Conservation (phyloP, 306 rosid genomes). For the Cotoneaster glaucophyllus region DNA sequence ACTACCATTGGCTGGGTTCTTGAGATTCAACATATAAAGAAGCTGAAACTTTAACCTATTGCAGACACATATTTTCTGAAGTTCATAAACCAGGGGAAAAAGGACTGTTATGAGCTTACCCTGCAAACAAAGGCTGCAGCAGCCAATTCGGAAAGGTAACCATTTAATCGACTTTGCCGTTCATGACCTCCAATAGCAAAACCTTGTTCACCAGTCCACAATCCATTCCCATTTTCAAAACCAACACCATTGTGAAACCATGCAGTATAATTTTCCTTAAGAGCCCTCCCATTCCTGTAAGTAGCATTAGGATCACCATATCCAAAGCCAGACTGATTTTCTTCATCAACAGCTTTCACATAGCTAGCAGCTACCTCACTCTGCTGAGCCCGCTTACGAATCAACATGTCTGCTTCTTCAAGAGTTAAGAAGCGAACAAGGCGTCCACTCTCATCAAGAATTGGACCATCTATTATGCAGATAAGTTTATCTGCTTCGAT, state of each 20-base stretch:
- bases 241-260: slow-evolving; percentile 87
- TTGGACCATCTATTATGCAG: slow-evolving; percentile 90
- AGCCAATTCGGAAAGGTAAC: slow-evolving; percentile 93
- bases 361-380: slow-evolving; percentile 91
- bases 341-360: slow-evolving; percentile 78
- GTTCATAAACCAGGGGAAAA: background rate
- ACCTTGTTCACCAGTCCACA: slow-evolving; percentile 78
- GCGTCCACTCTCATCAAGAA: slow-evolving; percentile 76
- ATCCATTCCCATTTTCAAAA: slow-evolving; percentile 74
- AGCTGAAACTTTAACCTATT: slow-evolving; percentile 32
- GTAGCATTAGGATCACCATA: slow-evolving; percentile 29
- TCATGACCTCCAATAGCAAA: slow-evolving; percentile 92
- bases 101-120: slow-evolving; percentile 39
- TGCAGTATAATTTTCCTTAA: slow-evolving; percentile 30
- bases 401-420: slow-evolving; percentile 84
- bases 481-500: slow-evolving; percentile 89
- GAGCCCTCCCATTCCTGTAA: slow-evolving; percentile 41
- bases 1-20: slow-evolving; percentile 27
- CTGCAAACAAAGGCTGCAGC: slow-evolving; percentile 97
- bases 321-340: slow-evolving; percentile 34
- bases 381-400: slow-evolving; percentile 83
- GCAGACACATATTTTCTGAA: background rate
- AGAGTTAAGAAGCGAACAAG: slow-evolving; percentile 76
- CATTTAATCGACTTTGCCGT: slow-evolving; percentile 74
- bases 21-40: slow-evolving; percentile 18